Base-by-base conservation (phyloP, 768 basidiomycete genomes). In the Lentinula sp. region DNA sequence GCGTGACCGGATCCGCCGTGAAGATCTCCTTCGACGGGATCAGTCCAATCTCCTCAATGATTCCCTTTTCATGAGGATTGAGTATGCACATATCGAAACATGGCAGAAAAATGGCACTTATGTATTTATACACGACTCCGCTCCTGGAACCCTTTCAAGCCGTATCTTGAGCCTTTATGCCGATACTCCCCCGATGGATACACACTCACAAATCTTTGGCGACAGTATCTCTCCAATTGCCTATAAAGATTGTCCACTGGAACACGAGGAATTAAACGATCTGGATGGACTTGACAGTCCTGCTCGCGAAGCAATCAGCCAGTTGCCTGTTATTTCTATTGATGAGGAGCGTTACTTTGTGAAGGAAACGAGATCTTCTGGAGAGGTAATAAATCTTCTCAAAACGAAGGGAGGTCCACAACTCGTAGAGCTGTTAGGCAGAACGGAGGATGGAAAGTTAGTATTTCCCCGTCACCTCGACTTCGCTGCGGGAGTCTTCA, bases 121-220 rank as follows among this genome's bases (percentile, higher is more conserved):
- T 36, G 46, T 64, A 43, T 7, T 4, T 33, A 48, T 62, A 16
- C 16, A 55, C 61, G 61, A 64, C 10, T 41, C 58, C 3, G 49
- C 56, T 9, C 63, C 63, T 41, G 63, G 18, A 7, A 62, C 58
- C 36, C 54, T 62, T 1, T 64, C 63, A 13, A 57, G 57, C 18
- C 58, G 56, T 45, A 64, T 64, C 41, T 54, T 64, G 37, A 57
- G 63, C 41, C 53, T 64, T 15, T 57, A n/a, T n/a, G 57, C 50
- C 5, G 46, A 37, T 53, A 4, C 62, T 18, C 61, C 63, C 33
- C 54, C 56, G 61, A 18, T 63, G 50, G 49, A 59, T 13, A 7
- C 32, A 2, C 37, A 56, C 32, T 54, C 16, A 45, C 59, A 23
- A 43, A 62, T 64, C 61, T 54, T 36, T 15, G 63, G 61, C 56